Base-by-base conservation (phyloP, 2,329 filamentous ascomycete genomes). In the Dothideomycetes sp. region DNA sequence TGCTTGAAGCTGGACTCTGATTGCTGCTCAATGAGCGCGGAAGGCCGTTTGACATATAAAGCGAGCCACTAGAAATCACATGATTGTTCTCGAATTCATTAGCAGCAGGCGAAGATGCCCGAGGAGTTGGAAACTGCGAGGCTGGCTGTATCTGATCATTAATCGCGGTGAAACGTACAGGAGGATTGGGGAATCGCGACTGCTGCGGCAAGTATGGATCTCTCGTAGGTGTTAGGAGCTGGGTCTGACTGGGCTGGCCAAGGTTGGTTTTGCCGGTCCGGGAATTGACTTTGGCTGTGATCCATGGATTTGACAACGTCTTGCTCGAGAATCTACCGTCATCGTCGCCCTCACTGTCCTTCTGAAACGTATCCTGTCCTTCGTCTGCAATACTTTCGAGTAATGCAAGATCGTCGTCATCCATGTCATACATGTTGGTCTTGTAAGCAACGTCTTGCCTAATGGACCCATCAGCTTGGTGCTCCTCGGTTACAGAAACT, bases 281-380 rank as follows among this genome's bases (percentile, higher is more conserved):
- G 12, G 59, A 40, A 34, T 69, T 68, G 57, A 72, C 61, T 43
- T 63, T 68, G 17, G 68, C 66, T 32, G 68, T 58, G 0, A 62
- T 63, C 66, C 66, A 72, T 2, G 69, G 69, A 44, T 72, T 71
- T 1, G 60, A 65, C 4, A 64, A 39, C 3, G 45, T 52, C 18
- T 54, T 47, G 39, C 60, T 55, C 34, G 47, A 56, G 3, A 45
- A 49, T 16, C 49, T 55, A 30, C 58, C 52, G 22, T 54, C 42
- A 38, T 58, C 54, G 27, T 52, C 52, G 5, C 60, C 52, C 16
- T 56, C 51, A n/a, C 37, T 45, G 29, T 49, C 46, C 2, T 41
- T 45, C 4, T 40, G 32, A 7, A 43, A 36, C 17, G 34, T 31
- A n/a, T n/a, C n/a, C n/a, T n/a, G n/a, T n/a, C n/a, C n/a, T 16